Conservation (phyloP, 116 monocot species). For the Papilionanthe hybrid region DNA sequence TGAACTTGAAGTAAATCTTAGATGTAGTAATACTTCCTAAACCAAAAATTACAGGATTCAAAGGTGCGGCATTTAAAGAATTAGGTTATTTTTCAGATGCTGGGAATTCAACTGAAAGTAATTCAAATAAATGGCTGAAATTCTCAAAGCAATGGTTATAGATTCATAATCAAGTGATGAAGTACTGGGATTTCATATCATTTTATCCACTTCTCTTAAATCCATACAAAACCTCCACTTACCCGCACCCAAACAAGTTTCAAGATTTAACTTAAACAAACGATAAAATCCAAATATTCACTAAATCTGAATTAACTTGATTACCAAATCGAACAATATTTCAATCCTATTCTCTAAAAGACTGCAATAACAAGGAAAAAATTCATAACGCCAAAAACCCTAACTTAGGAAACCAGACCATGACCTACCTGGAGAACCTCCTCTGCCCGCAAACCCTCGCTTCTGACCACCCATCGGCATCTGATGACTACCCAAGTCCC, state of each 20-base stretch:
- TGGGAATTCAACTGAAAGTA: background rate
- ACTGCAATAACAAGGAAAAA: background rate
- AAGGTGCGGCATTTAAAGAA: background rate
- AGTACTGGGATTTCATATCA: too few species aligned
- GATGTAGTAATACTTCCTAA: background rate
- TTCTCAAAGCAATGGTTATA: background rate
- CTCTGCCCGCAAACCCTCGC: slow-evolving; percentile 26
- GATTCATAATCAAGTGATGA: background rate
- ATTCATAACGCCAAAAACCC: background rate
- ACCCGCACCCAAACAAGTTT: background rate
- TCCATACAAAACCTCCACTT: background rate
- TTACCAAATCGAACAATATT: background rate
- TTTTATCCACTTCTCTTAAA: too few species aligned
- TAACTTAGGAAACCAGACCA: background rate
- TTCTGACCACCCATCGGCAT: slow-evolving; percentile 30
- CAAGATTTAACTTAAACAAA: background rate
- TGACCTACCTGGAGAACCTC: slow-evolving; percentile 32
- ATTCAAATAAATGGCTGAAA: background rate
- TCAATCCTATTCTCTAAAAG: background rate
- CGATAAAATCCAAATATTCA: background rate
- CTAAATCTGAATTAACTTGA: background rate
- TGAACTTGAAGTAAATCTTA: background rate
- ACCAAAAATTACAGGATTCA: background rate
- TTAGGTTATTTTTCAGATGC: background rate
- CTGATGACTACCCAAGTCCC: slow-evolving; percentile 7